Base-by-base conservation (phyloP, 768 basidiomycete species). In the Leucosporidium creatinivorum region DNA sequence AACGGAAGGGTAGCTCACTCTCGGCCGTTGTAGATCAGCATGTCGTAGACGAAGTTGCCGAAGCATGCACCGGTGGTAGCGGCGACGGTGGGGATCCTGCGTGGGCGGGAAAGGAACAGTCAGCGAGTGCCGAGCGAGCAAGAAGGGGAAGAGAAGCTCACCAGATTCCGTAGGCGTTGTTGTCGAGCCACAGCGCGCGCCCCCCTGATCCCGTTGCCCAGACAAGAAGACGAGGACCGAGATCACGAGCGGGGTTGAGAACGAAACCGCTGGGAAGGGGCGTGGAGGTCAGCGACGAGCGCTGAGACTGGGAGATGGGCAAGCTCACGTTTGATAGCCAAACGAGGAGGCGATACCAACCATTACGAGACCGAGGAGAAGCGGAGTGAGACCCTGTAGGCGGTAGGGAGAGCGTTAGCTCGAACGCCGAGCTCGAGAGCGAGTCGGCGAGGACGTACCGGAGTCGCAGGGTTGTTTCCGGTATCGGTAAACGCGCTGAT, bases 291-390 rank as follows among this genome's bases (percentile, higher is more conserved):
- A 59, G 44, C 23, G 17, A 19, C 54, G 15, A 28, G 17, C 3
- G n/a, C 26, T 6, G 15, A 44, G 39, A 6, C 4, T n/a, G 15
- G 28, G 26, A 55, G n/a, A 23, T 15, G 36, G 44, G 10, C 19
- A 44, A 59, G 36, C 36, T 8, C 23, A 39, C 58, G 57, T 58
- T 25, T 58, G 57, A 21, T 58, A 58, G 2, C 57, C 57, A 17
- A 58, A 58, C 8, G 25, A 26, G 23, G 54, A 55, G 3, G 54
- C 54, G 26, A 55, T 55, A 25, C 54, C 54, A 19, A 58, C 57
- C 57, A 58, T 58, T 15, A 58, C 57, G 57, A 58, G 59, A 23
- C 39, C 59, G 25, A 49, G 48, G 25, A 47, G 59, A 25, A 60
- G 25, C 3, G 59, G 59, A 23, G 59, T 47, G 44, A 60, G 48